These are phyloP conservation scores for Caloboletus inedulis DNA, from an alignment of 1,284 basidiomycete genomes.

Conservation along the genomic window DNA sequence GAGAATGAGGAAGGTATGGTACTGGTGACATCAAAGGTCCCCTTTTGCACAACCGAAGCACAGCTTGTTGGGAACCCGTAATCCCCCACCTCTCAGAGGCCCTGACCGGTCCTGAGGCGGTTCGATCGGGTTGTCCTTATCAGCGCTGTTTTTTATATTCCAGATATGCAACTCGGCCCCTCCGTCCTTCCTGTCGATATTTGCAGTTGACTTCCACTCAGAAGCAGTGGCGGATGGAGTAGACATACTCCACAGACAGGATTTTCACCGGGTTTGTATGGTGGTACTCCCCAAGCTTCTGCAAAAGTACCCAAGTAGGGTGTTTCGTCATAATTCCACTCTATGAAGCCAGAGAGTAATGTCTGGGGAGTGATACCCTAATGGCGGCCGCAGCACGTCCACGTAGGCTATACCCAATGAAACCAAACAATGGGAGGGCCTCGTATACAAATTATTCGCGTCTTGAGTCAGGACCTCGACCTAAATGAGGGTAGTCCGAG, in stretches of 20 bases:
- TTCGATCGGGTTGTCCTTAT: no score
- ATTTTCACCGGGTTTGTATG: not conserved
- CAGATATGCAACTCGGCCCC: no score
- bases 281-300: not conserved
- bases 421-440: not conserved
- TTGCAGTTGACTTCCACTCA: no score
- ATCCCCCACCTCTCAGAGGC: no score
- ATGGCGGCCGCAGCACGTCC: not conserved
- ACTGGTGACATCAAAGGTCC: no score
- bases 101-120: no score
- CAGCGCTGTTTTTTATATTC: no score
- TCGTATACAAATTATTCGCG: not conserved
- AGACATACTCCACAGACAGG: not conserved
- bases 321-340: not conserved
- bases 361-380: not conserved
- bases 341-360: not conserved
- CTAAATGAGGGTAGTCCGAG: not conserved
- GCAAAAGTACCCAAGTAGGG: not conserved
- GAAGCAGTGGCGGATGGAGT: no score
- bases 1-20: no score
- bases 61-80: no score
- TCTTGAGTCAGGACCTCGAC: not conserved
- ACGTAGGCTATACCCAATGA: not conserved
- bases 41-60: no score
- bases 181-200: no score